phyloP scores from a whole-genome alignment of 331 rosid species.

The Cucumis variabilis region DNA sequence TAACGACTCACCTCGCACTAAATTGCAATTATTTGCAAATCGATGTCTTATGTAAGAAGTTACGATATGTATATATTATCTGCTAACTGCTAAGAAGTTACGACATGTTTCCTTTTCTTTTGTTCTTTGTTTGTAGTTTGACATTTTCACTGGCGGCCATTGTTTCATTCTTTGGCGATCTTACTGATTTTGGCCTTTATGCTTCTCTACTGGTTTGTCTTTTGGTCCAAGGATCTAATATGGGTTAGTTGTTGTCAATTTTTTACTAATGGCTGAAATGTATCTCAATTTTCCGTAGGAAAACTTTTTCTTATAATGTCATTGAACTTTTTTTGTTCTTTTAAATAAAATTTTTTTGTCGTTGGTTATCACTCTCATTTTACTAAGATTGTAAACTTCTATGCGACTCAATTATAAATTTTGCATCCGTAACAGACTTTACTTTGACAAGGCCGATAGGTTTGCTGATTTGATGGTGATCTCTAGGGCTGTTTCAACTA shows the following conservation, averaged over 20 bases:
- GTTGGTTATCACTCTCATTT: neutral
- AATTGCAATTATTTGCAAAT: too few species aligned
- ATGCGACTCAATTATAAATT: too few species aligned
- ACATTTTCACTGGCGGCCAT: constrained; percentile 71
- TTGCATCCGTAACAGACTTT: constrained; percentile 25
- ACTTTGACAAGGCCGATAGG: constrained; percentile 75
- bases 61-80: too few species aligned
- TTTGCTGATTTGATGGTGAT: constrained; percentile 96
- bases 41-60: too few species aligned
- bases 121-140: constrained; percentile 51
- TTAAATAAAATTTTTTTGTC: too few species aligned
- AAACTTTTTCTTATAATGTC: too few species aligned
- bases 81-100: neutral
- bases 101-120: neutral
- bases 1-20: too few species aligned
- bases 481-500: constrained; percentile 73
- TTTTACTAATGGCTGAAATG: neutral
- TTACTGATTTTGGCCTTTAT: constrained; percentile 88
- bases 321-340: neutral
- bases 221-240: neutral
- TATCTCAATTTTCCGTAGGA: neutral
- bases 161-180: constrained; percentile 87
- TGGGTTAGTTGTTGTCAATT: neutral
- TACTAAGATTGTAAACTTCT: neutral
- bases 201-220: constrained; percentile 75